Conservation (phyloP, 805 yeast species). For the Ogataea minuta region DNA sequence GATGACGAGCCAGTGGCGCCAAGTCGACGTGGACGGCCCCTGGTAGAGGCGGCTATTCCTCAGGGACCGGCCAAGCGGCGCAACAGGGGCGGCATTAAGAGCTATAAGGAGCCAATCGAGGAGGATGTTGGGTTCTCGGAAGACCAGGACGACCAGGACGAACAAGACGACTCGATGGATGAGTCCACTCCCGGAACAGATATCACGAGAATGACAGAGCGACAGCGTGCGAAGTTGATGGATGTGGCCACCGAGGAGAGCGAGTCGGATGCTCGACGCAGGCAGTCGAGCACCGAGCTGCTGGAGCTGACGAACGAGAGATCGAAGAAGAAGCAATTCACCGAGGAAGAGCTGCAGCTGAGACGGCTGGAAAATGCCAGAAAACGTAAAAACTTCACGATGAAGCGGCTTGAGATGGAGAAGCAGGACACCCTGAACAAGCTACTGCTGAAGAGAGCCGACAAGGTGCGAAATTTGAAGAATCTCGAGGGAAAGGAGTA, state of each 20-base stretch:
- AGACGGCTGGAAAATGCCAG: constrained; percentile 86
- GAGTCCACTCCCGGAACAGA: constrained; percentile 43
- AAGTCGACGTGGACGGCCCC: constrained; percentile 10
- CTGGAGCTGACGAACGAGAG: constrained; percentile 40
- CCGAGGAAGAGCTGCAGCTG: constrained; percentile 81
- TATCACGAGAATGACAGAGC: constrained; percentile 50
- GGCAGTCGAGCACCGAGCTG: constrained; percentile 27
- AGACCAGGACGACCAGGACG: constrained; percentile 20
- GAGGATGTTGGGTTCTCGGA: constrained; percentile 8
- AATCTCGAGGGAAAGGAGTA: constrained; percentile 30
- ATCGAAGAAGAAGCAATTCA: constrained; percentile 52
- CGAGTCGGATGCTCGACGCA: constrained; percentile 13
- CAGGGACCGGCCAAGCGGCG: constrained; percentile 12
- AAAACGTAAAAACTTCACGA: constrained; percentile 79
- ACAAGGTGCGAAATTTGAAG: constrained; percentile 50
- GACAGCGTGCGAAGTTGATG: constrained; percentile 48
- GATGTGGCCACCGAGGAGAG: constrained; percentile 32
- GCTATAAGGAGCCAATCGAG: constrained; percentile 22
- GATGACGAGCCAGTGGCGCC: constrained; percentile 35
- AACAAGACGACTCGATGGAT: constrained; percentile 39
- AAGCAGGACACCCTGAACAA: constrained; percentile 89
- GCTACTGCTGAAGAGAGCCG: constrained; percentile 79
- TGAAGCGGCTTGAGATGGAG: constrained; percentile 84
- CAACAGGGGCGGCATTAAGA: constrained; percentile 14
- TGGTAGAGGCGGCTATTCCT: constrained; percentile 9